These are phyloP conservation scores for Catharanthus roseus DNA, from an alignment of 257 asterid genomes.

Conservation along the genomic window DNA sequence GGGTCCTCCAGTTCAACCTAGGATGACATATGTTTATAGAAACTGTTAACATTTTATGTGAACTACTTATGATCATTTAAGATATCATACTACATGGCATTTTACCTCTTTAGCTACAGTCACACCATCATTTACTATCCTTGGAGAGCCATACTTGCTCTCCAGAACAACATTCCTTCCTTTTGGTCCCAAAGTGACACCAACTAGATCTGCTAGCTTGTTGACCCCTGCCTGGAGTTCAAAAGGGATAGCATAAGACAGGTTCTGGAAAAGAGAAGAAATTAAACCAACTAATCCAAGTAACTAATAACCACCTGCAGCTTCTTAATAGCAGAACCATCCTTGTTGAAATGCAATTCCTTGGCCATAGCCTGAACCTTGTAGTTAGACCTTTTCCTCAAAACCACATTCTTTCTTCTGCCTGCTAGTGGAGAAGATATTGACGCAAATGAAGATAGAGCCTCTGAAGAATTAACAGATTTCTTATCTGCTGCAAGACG, in stretches of 20 bases:
- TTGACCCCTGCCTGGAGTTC: conserved; percentile 28
- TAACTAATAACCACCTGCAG: conserved; percentile 17
- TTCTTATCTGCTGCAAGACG: conserved; percentile 18
- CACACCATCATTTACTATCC: conserved; percentile 5
- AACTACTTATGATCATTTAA: not conserved
- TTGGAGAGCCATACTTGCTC: conserved; percentile 15
- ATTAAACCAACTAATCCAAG: not conserved
- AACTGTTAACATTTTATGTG: not conserved
- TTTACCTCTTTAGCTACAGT: conserved; percentile 10
- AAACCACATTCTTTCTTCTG: conserved; percentile 20
- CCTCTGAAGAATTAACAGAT: conserved; percentile 10
- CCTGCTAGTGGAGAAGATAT: conserved; percentile 21
- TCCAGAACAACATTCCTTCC: conserved; percentile 37
- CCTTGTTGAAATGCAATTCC: conserved; percentile 30
- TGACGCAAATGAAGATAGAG: conserved; percentile 23
- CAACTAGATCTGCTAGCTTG: conserved; percentile 37
- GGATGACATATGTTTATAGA: not conserved
- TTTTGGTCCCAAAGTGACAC: conserved; percentile 37
- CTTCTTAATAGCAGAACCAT: conserved; percentile 32
- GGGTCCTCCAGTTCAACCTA: conserved; percentile 43
- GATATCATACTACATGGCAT: not conserved
- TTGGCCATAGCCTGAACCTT: conserved; percentile 33
- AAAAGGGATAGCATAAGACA: not conserved
- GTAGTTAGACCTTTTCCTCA: conserved; percentile 12
- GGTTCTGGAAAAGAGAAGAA: not conserved